Evolutionary conservation across 106 monocot species (phyloP), one percentile per base, ranked within the genome.

Genomic region (Dioscorea dumetorum): DNA sequence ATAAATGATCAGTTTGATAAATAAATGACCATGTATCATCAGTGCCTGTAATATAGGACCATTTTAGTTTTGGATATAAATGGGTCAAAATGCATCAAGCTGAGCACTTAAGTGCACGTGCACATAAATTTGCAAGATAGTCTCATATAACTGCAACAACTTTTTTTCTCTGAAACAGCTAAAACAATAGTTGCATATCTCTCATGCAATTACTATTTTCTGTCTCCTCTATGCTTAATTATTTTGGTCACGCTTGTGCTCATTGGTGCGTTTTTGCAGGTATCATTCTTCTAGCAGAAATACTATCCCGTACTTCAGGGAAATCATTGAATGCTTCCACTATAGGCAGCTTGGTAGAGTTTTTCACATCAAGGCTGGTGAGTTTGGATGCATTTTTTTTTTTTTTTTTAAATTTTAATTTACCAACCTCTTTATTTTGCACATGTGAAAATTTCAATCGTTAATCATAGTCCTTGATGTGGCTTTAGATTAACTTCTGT

Each of bases 331-430:
- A 85, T 71, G 65, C 56, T 61, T 35, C 52, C 22, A 78, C 73
- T 62, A 49, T 90, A 61, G 71, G 72, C 50, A 84, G 76, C 70
- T 85, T 94, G 80, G 76, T 64, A 48, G 79, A 72, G 49, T 94
- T 94, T 78, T 90, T 94, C 81, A 75, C 84, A 62, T 82, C 90
- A 69, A 90, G 73, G 60, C 69, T 94, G 80, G 94, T 94, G 67
- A 88, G 84, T 82, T 20, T 72, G 28, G 22, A 21, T 48, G 19
- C 48, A 16, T 19, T 33, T n/a, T n/a, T 12, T 33, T 63, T 12
- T 12, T 23, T 23, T 2, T 61, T 12, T 17, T 4, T 13, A 67
- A 10, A 19, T 22, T 23, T 10, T 7, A 19, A 21, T 19, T 20
- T 33, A 50, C 7, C 35, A 53, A 62, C 24, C 60, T 9, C 33